phyloP scores from a whole-genome alignment of 2,329 filamentous ascomycete genomes.

The Hysterium pulicare region DNA sequence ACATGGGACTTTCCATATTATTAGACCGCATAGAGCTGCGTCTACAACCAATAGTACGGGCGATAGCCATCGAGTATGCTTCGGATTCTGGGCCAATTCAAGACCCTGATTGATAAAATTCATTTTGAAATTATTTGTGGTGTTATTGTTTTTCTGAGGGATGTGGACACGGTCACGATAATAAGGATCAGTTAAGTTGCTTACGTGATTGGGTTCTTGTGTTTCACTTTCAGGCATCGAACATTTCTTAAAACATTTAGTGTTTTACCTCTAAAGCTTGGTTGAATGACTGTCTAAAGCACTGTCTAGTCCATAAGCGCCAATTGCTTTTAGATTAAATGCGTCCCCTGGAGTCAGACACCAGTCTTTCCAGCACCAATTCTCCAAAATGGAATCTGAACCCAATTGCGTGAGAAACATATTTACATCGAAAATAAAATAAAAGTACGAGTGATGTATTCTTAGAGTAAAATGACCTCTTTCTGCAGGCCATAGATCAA shows the following conservation, averaged over 20 bases:
- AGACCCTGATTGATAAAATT: conserved; percentile 33
- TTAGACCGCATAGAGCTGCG: conserved; percentile 64
- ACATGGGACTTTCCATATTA: conserved; percentile 85
- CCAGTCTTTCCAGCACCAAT: no score
- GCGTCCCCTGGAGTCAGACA: no score
- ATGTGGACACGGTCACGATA: not conserved
- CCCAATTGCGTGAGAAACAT: no score
- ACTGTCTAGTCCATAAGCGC: no score
- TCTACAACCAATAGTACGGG: conserved; percentile 68
- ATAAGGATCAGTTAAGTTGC: not conserved
- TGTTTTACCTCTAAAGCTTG: not conserved
- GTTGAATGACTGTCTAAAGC: not conserved
- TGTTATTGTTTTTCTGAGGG: conserved; percentile 5
- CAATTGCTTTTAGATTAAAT: no score
- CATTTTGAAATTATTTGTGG: conserved; percentile 21
- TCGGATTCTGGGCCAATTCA: conserved; percentile 50
- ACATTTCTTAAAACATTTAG: not conserved
- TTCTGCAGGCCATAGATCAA: no score
- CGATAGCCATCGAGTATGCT: conserved; percentile 61
- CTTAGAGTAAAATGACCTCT: no score
- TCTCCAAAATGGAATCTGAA: no score
- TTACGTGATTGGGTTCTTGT: not conserved
- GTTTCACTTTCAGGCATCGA: not conserved
- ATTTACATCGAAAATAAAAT: no score
- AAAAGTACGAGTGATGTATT: no score